Evolutionary conservation across 2,329 filamentous ascomycete species (phyloP).

Genomic region (Rutstroemia sp.): DNA sequence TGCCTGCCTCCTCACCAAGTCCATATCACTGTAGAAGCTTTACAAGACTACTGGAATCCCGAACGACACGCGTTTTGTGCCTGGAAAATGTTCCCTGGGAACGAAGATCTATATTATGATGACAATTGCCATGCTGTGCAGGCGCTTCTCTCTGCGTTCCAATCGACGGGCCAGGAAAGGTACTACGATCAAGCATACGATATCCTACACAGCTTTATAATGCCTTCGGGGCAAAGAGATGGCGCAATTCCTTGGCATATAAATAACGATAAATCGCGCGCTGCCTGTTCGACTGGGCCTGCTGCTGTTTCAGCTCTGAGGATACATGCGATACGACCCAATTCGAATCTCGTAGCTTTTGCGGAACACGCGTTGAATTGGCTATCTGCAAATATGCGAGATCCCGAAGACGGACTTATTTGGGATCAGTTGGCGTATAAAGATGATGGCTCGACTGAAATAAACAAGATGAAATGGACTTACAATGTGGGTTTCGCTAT

Average conservation of each 20-base stretch:
- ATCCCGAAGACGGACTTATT: slow-evolving; percentile 17
- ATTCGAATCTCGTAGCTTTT: slow-evolving; percentile 8
- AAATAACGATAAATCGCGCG: slow-evolving; percentile 13
- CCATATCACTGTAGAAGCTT: background rate
- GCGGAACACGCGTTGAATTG: slow-evolving; percentile 11
- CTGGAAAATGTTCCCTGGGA: slow-evolving; percentile 21
- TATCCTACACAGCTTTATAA: slow-evolving; percentile 12
- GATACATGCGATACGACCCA: slow-evolving; percentile 10
- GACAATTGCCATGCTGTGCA: slow-evolving; percentile 16
- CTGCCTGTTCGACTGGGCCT: slow-evolving; percentile 16
- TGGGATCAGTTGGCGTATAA: slow-evolving; percentile 15
- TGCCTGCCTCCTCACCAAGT: slow-evolving; percentile 8
- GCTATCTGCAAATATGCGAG: slow-evolving; percentile 10
- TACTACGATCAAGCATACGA: slow-evolving; percentile 13
- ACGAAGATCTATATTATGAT: background rate
- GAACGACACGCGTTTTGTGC: slow-evolving; percentile 16
- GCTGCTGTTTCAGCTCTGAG: slow-evolving; percentile 17
- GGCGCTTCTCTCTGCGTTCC: slow-evolving; percentile 13
- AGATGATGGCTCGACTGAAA: slow-evolving; percentile 10
- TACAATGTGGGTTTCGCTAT: slow-evolving; percentile 20
- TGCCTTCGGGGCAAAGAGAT: slow-evolving; percentile 14
- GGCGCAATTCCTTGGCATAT: slow-evolving; percentile 19
- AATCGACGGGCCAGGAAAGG: slow-evolving; percentile 10
- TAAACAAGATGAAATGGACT: slow-evolving; percentile 19
- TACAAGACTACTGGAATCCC: slow-evolving; percentile 19